Percentiles rank a stretch among this genome's conserved stretches.
These are phyloP conservation scores for Neofusicoccum sp. DNA, from an alignment of 2,329 filamentous ascomycete genomes.

Conservation along the genomic window DNA sequence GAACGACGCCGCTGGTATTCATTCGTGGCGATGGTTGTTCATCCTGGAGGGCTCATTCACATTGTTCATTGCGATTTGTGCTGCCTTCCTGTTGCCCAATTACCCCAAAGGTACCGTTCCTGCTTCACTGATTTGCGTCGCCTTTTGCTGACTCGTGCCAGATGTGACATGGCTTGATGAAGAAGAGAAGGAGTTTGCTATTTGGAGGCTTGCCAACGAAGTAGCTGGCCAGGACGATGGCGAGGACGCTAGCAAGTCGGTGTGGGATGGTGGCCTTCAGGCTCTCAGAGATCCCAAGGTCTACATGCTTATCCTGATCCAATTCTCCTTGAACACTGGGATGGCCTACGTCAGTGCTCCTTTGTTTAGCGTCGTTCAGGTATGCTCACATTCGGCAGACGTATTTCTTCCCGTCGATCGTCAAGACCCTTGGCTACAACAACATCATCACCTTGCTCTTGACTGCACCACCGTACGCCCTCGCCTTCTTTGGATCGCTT, in stretches of 20 bases:
- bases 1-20: constrained; percentile 28
- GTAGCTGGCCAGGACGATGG: constrained; percentile 58
- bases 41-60: constrained; percentile 37
- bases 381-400: constrained; percentile 54
- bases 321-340: constrained; percentile 33
- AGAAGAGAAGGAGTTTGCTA: constrained; percentile 24
- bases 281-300: constrained; percentile 61
- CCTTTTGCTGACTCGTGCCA: constrained; percentile 48
- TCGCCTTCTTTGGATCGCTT: constrained; percentile 55
- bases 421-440: constrained; percentile 25
- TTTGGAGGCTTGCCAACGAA: constrained; percentile 56
- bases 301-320: constrained; percentile 61
- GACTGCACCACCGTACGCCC: constrained; percentile 56
- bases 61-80: constrained; percentile 32
- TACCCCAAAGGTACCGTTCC: constrained; percentile 27
- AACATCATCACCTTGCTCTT: constrained; percentile 22
- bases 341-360: constrained; percentile 53
- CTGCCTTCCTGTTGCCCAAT: constrained; percentile 38
- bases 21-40: constrained; percentile 38
- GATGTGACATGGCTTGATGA: constrained; percentile 50
- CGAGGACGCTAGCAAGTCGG: constrained; percentile 51
- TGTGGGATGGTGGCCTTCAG: constrained; percentile 57
- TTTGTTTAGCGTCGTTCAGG: not conserved
- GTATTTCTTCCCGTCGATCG: constrained; percentile 58
- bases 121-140: not conserved